Conservation (phyloP, 2,329 filamentous ascomycete species). For the Aureobasidium musti region DNA sequence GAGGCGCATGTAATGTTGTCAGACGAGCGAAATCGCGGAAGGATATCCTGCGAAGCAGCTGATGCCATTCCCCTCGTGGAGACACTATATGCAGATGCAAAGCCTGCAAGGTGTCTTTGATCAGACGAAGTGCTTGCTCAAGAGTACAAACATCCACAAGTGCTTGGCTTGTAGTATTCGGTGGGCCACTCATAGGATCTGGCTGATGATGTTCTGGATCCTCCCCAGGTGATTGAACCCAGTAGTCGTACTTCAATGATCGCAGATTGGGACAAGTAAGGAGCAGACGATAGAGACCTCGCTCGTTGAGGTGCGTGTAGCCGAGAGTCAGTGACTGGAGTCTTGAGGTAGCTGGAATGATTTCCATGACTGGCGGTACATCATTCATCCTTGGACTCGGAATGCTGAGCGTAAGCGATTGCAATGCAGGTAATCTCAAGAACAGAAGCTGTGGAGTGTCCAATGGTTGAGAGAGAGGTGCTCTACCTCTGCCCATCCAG, state of each 20-base stretch:
- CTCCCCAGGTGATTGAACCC: not conserved
- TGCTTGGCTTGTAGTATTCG: not conserved
- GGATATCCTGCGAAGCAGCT: not conserved
- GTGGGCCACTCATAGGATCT: not conserved
- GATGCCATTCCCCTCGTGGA: not conserved
- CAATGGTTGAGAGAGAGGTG: not conserved
- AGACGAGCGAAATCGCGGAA: not conserved
- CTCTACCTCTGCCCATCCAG: constrained; percentile 10
- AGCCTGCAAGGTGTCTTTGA: not conserved
- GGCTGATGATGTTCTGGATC: not conserved
- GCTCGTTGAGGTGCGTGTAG: not conserved
- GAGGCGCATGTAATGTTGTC: not conserved
- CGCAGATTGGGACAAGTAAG: not conserved
- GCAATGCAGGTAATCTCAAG: not conserved
- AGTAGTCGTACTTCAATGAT: constrained; percentile 2
- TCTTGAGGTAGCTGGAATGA: not conserved
- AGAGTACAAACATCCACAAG: not conserved
- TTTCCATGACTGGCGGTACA: not conserved
- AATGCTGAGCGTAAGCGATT: not conserved
- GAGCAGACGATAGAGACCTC: not conserved
- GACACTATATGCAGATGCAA: not conserved
- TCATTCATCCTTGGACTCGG: not conserved
- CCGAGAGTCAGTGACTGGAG: not conserved
- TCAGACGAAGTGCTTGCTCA: not conserved
- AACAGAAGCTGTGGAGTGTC: not conserved